Base-by-base conservation (phyloP, 2,329 filamentous ascomycete species). In the Monilinia vaccinii-corymbosi region DNA sequence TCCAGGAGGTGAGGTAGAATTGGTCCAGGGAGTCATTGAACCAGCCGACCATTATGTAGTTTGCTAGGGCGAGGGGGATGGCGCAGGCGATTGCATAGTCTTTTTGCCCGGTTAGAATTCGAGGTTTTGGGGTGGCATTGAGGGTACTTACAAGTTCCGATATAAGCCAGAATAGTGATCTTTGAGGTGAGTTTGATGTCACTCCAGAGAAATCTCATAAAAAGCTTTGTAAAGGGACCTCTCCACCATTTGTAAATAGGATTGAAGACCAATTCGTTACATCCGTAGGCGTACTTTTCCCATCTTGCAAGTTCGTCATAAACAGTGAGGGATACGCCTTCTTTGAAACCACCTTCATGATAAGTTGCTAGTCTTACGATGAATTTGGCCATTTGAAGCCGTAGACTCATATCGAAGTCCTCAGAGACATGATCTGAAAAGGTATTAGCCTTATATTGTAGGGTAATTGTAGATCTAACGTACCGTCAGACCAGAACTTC, bases 381-480 rank as follows among this genome's bases (percentile, higher is more conserved):
- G 71, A 87, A 88, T 28, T 86, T 86, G 21, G 76, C 76, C 64
- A 82, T 83, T 71, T 91, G 88, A 5, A 91, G 78, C 40, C 87
- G 84, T 1, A 91, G 78, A 13, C 85, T 81, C 74, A 90, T 88
- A 63, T 91, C 87, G 58, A 91, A 91, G 67, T 91, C 88, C 63
- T 91, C 88, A 0, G 87, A 90, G 0, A 91, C 88, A 65, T 64
- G 7, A 25, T 34, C 28, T 47, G n/a, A 11, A 7, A 21, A 18
- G n/a, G 3, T 9, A 25, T 61, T 14, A 61, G 48, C 9, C 11
- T n/a, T 4, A 21, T 34, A 16, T 48, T 9, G 18, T 7, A 36
- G 11, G 16, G 31, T 47, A 16, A 28, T 21, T 32, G 38, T 50
- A 11, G 14, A 9, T 10, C 13, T 8, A 18, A 25, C 32, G 10